A percentile compares a stretch with the other conserved stretches of the same genome.
These are phyloP conservation scores for Geotrichum cucujoidarum DNA, from an alignment of 1,139 yeast species.

Conservation along the genomic window DNA sequence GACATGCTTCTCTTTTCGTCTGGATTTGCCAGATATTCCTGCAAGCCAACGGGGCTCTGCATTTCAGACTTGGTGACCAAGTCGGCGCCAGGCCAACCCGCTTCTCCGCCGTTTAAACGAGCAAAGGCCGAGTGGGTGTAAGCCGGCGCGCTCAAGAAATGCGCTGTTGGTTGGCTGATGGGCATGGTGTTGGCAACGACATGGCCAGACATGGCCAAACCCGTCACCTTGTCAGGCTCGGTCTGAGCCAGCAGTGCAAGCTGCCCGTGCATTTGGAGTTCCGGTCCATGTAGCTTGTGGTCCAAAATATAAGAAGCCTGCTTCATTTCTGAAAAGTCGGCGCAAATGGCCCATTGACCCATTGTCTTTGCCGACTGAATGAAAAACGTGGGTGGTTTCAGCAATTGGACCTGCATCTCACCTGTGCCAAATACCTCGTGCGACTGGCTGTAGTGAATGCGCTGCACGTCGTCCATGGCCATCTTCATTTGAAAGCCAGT, in stretches of 20 bases:
- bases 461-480: slow-evolving; percentile 26
- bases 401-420: slow-evolving; percentile 25
- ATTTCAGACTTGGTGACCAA: background rate
- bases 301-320: slow-evolving; percentile 28
- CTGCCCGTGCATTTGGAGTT: slow-evolving; percentile 22
- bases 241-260: slow-evolving; percentile 24
- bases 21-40: background rate
- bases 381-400: slow-evolving; percentile 27
- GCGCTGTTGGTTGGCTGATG: too few species aligned
- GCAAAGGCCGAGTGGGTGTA: background rate
- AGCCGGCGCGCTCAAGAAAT: too few species aligned
- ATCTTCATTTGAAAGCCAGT: slow-evolving; percentile 30
- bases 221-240: slow-evolving; percentile 22
- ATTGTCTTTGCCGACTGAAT: slow-evolving; percentile 22
- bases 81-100: background rate
- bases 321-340: slow-evolving; percentile 32
- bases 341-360: slow-evolving; percentile 28
- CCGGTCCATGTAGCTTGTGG: slow-evolving; percentile 31
- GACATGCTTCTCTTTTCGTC: background rate
- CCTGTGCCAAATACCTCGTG: slow-evolving; percentile 21
- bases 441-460: slow-evolving; percentile 20
- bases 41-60: slow-evolving; percentile 2
- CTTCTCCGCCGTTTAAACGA: background rate
- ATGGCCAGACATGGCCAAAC: too few species aligned
- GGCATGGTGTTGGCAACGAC: too few species aligned